These are phyloP conservation scores for Paecilomyces sp. DNA, from an alignment of 2,329 filamentous ascomycete genomes.

Conservation along the genomic window DNA sequence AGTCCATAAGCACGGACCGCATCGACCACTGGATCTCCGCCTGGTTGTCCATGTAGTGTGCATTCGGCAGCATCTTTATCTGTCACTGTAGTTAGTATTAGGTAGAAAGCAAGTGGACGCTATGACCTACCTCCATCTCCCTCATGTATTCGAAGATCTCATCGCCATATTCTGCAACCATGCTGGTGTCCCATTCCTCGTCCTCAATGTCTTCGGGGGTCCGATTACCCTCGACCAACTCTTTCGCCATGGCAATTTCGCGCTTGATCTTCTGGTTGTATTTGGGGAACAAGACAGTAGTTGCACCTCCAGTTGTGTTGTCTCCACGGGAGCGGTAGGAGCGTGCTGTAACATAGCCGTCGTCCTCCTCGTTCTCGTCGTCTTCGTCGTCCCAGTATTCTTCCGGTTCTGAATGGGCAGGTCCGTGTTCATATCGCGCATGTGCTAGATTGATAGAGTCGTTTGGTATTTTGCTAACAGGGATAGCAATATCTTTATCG, in stretches of 20 bases:
- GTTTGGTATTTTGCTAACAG: slow-evolving; percentile 1
- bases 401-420: slow-evolving; percentile 47
- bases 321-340: slow-evolving; percentile 71
- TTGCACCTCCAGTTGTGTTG: slow-evolving; percentile 60
- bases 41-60: slow-evolving; percentile 95
- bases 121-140: slow-evolving; percentile 65
- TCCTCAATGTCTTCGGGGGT: slow-evolving; percentile 74
- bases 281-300: slow-evolving; percentile 64
- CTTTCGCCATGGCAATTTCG: slow-evolving; percentile 64
- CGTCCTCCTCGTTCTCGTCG: slow-evolving; percentile 66
- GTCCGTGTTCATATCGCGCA: slow-evolving; percentile 13
- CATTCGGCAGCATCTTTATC: slow-evolving; percentile 75
- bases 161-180: slow-evolving; percentile 94
- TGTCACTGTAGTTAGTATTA: slow-evolving; percentile 29
- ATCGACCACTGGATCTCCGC: slow-evolving; percentile 99
- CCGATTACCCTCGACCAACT: slow-evolving; percentile 59
- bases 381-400: slow-evolving; percentile 74
- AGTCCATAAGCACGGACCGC: slow-evolving; percentile 95
- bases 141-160: slow-evolving; percentile 94
- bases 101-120: background rate
- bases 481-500: slow-evolving; percentile 5
- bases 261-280: slow-evolving; percentile 60
- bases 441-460: slow-evolving; percentile 15
- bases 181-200: slow-evolving; percentile 86
- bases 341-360: slow-evolving; percentile 66